phyloP scores from a whole-genome alignment of 1,139 yeast genomes.

The Sugiyamaella novakii region DNA sequence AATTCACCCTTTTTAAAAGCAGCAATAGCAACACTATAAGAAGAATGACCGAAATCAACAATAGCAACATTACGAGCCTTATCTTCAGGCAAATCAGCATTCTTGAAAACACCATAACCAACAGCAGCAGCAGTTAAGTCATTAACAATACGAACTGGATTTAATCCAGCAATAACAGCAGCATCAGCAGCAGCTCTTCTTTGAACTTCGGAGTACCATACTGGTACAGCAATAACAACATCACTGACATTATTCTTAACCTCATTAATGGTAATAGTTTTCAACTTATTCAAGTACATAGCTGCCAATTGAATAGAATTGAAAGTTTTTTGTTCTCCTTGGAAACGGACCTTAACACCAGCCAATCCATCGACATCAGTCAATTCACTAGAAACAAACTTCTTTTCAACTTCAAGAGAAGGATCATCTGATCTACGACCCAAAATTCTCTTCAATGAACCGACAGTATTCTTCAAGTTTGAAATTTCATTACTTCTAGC shows the following conservation, averaged over 20 bases:
- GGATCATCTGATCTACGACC: slow-evolving; percentile 79
- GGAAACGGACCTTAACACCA: slow-evolving; percentile 82
- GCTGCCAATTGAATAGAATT: slow-evolving; percentile 89
- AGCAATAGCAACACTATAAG: slow-evolving; percentile 87
- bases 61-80: slow-evolving; percentile 89
- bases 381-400: slow-evolving; percentile 70
- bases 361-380: slow-evolving; percentile 71
- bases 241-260: slow-evolving; percentile 73
- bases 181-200: slow-evolving; percentile 97
- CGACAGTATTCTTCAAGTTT: slow-evolving; percentile 93
- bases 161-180: slow-evolving; percentile 91
- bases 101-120: slow-evolving; percentile 98
- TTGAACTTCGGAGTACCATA: slow-evolving; percentile 95
- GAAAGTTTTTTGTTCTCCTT: slow-evolving; percentile 77
- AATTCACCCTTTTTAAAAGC: slow-evolving; percentile 96
- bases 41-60: slow-evolving; percentile 95
- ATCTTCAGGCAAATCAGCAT: slow-evolving; percentile 83
- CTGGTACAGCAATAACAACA: slow-evolving; percentile 93
- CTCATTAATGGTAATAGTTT: slow-evolving; percentile 76
- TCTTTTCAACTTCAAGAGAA: slow-evolving; percentile 72
- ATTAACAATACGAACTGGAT: slow-evolving; percentile 96
- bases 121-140: slow-evolving; percentile 99
- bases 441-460: slow-evolving; percentile 86
- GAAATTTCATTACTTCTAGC: slow-evolving; percentile 97
- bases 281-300: slow-evolving; percentile 91